Evolutionary conservation across 306 rosid species (phyloP).

Genomic region (Trifolium repens): DNA sequence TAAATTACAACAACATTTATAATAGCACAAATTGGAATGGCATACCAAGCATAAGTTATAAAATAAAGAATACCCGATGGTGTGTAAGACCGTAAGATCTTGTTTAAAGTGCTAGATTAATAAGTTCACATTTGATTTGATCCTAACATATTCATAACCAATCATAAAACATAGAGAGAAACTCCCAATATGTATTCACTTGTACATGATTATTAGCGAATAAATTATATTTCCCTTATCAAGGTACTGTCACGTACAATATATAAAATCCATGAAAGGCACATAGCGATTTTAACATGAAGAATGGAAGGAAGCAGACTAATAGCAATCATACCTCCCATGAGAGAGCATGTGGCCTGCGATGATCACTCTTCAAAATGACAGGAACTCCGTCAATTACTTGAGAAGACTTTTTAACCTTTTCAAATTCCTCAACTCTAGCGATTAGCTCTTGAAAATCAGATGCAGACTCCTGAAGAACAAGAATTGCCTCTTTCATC

Average conservation of each 20-base stretch:
- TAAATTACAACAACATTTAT: conserved; percentile 31
- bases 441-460: conserved; percentile 84
- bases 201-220: conserved; percentile 6
- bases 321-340: conserved; percentile 82
- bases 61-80: conserved; percentile 23
- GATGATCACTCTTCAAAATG: conserved; percentile 87
- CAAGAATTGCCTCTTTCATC: conserved; percentile 98
- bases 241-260: conserved; percentile 12
- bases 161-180: conserved; percentile 22
- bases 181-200: conserved; percentile 18
- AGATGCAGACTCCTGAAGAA: conserved; percentile 94
- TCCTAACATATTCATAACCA: background rate
- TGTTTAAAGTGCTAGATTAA: conserved; percentile 5
- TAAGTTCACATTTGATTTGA: conserved; percentile 30
- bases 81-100: conserved; percentile 39
- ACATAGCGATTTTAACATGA: conserved; percentile 40
- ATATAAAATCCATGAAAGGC: conserved; percentile 37
- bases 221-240: background rate
- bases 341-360: conserved; percentile 98
- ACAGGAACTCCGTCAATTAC: conserved; percentile 68
- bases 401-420: conserved; percentile 80
- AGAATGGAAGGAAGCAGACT: conserved; percentile 32
- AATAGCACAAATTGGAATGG: conserved; percentile 25
- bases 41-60: conserved; percentile 4
- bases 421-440: conserved; percentile 94